Base-by-base conservation (phyloP, 495 filamentous ascomycete species). In the Hypomontagnella monticulosa region DNA sequence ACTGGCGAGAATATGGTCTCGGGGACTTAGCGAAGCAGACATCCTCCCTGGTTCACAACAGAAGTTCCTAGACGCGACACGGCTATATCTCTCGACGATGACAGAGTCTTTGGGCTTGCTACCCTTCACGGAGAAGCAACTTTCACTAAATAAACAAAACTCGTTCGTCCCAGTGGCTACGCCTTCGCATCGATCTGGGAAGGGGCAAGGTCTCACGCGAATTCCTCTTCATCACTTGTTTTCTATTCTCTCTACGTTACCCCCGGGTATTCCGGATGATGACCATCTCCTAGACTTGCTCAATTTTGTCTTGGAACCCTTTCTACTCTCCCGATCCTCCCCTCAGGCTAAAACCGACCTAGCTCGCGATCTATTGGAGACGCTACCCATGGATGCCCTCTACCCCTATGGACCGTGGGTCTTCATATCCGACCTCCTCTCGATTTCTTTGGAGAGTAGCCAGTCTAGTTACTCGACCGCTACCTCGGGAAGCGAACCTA, bases 41-140 rank as follows among this genome's bases (percentile, higher is more conserved):
- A 58, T 59, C 4, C 37, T 69, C 6, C 37, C 50, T 1, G 69
- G 20, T 1, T 61, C 57, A 15, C 54, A 58, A 36, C 78, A 79
- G 50, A 61, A 18, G 10, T 94, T 92, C 68, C 80, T 89, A 3
- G 78, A 86, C 14, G 83, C 87, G 12, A 88, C 88, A 57, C 73
- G 74, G 0, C 83, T 80, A 30, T 79, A 94, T 48, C 71, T 93
- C 0, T 79, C 80, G 18, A 83, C 82, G 10, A 85, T 89, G 52
- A 80, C 93, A 0, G 75, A 80, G 8, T 85, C 84, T 0, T 78
- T 97, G 10, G 94, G 93, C 2, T 75, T 84, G 4, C 81, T 91
- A 10, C 84, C 89, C 1, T 96, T 97, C 70, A 91, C 89, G 0
- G 93, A 97, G 63, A 93, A 89, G 66, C 81, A 89, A 40, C 78